These are phyloP conservation scores for Prunella vulgaris DNA, from an alignment of 257 asterid genomes.

Conservation along the genomic window DNA sequence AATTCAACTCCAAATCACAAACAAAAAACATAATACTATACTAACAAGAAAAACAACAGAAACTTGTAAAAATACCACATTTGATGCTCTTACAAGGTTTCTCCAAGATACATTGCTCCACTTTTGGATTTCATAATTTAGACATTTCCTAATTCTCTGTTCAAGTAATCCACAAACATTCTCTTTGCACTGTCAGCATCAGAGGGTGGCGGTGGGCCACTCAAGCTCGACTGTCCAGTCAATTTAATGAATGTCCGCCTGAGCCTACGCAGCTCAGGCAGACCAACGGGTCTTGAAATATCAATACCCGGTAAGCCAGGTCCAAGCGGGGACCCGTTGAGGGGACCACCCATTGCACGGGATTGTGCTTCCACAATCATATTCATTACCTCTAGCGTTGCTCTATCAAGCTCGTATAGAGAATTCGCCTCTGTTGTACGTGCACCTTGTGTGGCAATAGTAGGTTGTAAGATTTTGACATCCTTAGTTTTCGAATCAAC, in stretches of 20 bases:
- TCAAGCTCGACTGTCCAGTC: slow-evolving; percentile 87
- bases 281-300: slow-evolving; percentile 62
- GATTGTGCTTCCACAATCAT: slow-evolving; percentile 83
- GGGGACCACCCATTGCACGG: slow-evolving; percentile 67
- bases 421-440: slow-evolving; percentile 65
- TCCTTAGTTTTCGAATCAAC: slow-evolving; percentile 84
- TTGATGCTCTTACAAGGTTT: not conserved
- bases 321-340: slow-evolving; percentile 56
- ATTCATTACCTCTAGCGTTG: slow-evolving; percentile 76
- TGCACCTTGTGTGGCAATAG: slow-evolving; percentile 82
- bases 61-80: not conserved
- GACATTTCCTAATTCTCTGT: slow-evolving; percentile 62
- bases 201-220: slow-evolving; percentile 89
- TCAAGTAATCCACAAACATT: slow-evolving; percentile 96
- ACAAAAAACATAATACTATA: not conserved
- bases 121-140: slow-evolving; percentile 15
- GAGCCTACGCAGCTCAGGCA: slow-evolving; percentile 86
- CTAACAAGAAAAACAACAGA: not conserved
- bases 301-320: slow-evolving; percentile 61
- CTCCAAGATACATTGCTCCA: not conserved
- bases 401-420: slow-evolving; percentile 85
- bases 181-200: slow-evolving; percentile 85
- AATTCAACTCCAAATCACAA: not conserved
- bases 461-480: slow-evolving; percentile 80
- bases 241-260: slow-evolving; percentile 77